These are phyloP conservation scores for Alnus glutinosa DNA, from an alignment of 306 rosid species.

Conservation along the genomic window DNA sequence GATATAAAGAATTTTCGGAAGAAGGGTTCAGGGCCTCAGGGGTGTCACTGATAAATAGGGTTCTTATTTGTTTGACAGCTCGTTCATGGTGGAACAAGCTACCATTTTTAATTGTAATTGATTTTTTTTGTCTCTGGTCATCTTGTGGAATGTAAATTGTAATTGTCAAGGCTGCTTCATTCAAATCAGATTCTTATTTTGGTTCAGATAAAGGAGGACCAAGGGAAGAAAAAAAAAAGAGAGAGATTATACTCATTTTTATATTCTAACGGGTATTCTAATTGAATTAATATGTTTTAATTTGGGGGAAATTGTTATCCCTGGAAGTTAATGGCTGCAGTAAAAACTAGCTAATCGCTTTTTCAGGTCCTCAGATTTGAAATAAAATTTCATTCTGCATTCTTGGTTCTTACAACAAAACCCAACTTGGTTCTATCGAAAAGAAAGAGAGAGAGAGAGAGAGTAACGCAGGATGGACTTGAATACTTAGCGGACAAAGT, in stretches of 20 bases:
- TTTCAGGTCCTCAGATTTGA: not conserved
- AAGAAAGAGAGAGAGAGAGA: too few species aligned
- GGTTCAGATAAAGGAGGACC: constrained; percentile 6
- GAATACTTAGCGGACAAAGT: too few species aligned
- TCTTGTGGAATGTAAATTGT: constrained; percentile 57
- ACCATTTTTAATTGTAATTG: constrained; percentile 58
- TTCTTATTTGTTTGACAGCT: constrained; percentile 48
- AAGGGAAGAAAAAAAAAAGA: constrained; percentile 12
- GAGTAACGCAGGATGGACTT: too few species aligned
- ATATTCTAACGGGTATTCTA: not conserved
- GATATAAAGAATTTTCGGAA: constrained; percentile 26
- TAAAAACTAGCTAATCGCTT: not conserved
- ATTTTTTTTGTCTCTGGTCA: constrained; percentile 34
- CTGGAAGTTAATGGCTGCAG: not conserved
- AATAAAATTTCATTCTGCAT: not conserved
- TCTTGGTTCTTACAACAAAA: not conserved
- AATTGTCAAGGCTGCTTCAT: constrained; percentile 43
- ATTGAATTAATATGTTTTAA: not conserved
- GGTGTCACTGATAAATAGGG: constrained; percentile 50
- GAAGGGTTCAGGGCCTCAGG: constrained; percentile 19
- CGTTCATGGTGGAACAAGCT: constrained; percentile 52
- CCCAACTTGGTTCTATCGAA: too few species aligned
- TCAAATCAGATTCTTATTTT: constrained; percentile 39
- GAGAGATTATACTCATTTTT: constrained; percentile 15
- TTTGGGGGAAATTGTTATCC: not conserved